Conservation (phyloP, 1,139 yeast genomes). For the Geotrichum macrosporum region DNA sequence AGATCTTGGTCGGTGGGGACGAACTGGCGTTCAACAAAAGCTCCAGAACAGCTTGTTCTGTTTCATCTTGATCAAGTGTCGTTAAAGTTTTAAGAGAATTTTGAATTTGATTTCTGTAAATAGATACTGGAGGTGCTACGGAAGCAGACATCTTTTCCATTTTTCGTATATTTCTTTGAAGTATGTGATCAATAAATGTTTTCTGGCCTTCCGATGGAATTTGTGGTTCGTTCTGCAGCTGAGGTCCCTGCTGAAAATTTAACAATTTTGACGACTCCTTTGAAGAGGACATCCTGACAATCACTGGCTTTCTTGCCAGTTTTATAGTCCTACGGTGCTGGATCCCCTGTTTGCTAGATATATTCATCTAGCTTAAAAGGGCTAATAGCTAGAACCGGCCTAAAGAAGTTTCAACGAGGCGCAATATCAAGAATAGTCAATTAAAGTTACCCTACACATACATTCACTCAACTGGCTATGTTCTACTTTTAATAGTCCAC, state of each 20-base stretch:
- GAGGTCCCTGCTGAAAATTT: too few relatives aligned
- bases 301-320: slow-evolving; percentile 7
- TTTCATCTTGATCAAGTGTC: slow-evolving; percentile 41
- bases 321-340: slow-evolving; percentile 16
- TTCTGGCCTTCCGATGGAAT: too few relatives aligned
- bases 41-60: slow-evolving; percentile 40
- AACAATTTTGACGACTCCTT: background rate
- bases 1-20: slow-evolving; percentile 26
- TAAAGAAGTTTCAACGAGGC: too few relatives aligned
- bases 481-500: too few relatives aligned
- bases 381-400: too few relatives aligned
- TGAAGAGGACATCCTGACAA: slow-evolving; percentile 2
- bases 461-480: too few relatives aligned
- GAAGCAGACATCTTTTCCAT: slow-evolving; percentile 5
- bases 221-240: background rate
- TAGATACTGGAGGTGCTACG: slow-evolving; percentile 2
- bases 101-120: slow-evolving; percentile 18
- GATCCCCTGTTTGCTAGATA: background rate
- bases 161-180: slow-evolving; percentile 4
- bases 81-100: slow-evolving; percentile 28
- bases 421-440: too few relatives aligned
- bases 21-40: slow-evolving; percentile 27
- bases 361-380: slow-evolving; percentile 17
- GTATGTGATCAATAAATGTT: slow-evolving; percentile 12
- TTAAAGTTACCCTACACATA: too few relatives aligned